Evolutionary conservation across 805 yeast species (phyloP).

Genomic region (Torulaspora franciscae): DNA sequence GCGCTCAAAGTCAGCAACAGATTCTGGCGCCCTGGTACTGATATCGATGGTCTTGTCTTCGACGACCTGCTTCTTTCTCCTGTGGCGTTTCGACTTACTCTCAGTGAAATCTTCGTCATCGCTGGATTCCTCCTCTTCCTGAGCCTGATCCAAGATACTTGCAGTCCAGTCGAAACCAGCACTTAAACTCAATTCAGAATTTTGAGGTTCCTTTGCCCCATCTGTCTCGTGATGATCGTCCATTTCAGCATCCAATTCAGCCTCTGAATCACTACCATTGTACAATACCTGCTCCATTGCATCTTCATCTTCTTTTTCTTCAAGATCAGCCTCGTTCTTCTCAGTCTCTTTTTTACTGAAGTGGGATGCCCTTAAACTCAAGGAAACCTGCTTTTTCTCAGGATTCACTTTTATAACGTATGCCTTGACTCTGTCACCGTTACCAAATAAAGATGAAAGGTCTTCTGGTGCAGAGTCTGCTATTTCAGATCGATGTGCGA

Average conservation of each 20-base stretch:
- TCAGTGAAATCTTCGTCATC: constrained; percentile 50
- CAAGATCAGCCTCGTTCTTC: constrained; percentile 21
- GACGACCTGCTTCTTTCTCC: constrained; percentile 41
- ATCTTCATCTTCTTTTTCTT: constrained; percentile 23
- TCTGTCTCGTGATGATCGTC: constrained; percentile 31
- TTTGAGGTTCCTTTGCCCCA: constrained; percentile 19
- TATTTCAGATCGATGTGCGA: constrained; percentile 81
- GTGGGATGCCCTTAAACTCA: constrained; percentile 94
- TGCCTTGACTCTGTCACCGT: constrained; percentile 88
- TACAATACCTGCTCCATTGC: constrained; percentile 31
- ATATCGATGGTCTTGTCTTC: constrained; percentile 85
- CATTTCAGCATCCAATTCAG: constrained; percentile 30
- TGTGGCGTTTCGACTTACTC: constrained; percentile 44
- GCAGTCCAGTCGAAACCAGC: constrained; percentile 95
- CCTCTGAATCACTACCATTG: constrained; percentile 34
- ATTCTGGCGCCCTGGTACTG: constrained; percentile 82
- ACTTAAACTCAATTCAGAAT: constrained; percentile 57
- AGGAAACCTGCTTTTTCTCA: constrained; percentile 68
- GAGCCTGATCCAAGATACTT: constrained; percentile 75
- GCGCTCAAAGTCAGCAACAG: constrained; percentile 88
- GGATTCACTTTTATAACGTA: constrained; percentile 60
- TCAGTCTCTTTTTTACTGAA: constrained; percentile 44
- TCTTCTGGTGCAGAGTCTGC: constrained; percentile 62
- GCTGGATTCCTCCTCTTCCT: constrained; percentile 49
- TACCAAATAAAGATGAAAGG: constrained; percentile 63